phyloP scores from a whole-genome alignment of 257 asterid species.

The Penstemon barbatus region DNA sequence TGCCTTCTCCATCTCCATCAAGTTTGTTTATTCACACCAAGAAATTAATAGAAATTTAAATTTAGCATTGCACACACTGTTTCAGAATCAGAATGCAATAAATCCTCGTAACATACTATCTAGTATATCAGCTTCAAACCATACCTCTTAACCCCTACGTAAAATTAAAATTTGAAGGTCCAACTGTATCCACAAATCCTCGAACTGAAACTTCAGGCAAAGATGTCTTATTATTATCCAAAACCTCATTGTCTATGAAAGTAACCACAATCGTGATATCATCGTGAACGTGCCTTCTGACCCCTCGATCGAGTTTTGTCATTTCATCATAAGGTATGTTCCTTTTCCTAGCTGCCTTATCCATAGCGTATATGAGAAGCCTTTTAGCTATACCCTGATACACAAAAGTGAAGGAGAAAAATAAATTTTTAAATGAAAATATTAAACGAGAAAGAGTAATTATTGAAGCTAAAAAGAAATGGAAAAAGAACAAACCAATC shows the following conservation, averaged over 20 bases:
- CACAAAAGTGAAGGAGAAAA: not conserved
- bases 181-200: constrained; percentile 53
- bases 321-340: constrained; percentile 45
- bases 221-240: constrained; percentile 29
- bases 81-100: not conserved
- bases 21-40: no score
- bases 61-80: not conserved
- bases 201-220: constrained; percentile 50
- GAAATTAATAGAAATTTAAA: not conserved
- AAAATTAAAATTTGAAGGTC: constrained; percentile 53
- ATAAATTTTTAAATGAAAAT: not conserved
- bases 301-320: constrained; percentile 47
- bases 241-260: constrained; percentile 56
- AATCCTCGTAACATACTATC: constrained; percentile 6
- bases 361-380: constrained; percentile 54
- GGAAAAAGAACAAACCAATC: constrained; percentile 42
- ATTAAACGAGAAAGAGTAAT: not conserved
- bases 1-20: no score
- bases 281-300: constrained; percentile 61
- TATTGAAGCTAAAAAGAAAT: not conserved
- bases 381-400: constrained; percentile 77
- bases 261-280: constrained; percentile 72
- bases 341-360: constrained; percentile 44
- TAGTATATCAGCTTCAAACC: not conserved
- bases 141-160: constrained; percentile 13